phyloP scores from a whole-genome alignment of 805 yeast genomes.

The Priceomyces fermenticarens region DNA sequence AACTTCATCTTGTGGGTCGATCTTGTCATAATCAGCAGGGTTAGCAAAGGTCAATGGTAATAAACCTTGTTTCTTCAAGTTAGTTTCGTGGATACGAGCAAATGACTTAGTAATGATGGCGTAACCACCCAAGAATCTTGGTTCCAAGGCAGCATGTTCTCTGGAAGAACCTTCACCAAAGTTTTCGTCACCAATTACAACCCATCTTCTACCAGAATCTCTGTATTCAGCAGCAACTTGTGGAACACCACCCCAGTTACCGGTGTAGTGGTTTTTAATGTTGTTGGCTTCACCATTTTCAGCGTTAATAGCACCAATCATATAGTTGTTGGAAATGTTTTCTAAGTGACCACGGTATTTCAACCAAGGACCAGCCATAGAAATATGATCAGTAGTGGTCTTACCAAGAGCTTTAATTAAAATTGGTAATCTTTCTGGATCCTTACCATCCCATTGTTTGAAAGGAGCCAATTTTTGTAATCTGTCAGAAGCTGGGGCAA shows the following conservation, averaged over 20 bases:
- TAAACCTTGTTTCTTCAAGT: conserved; percentile 99
- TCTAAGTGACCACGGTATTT: conserved; percentile 99
- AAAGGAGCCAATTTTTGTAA: conserved; percentile 92
- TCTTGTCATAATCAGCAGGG: conserved; percentile 89
- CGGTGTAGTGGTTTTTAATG: conserved; percentile 86
- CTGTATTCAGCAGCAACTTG: conserved; percentile 95
- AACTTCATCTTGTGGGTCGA: conserved; percentile 84
- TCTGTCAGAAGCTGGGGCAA: conserved; percentile 92
- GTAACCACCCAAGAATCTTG: conserved; percentile 97
- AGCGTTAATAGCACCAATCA: conserved; percentile 98
- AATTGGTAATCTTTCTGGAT: conserved; percentile 83
- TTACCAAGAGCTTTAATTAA: conserved; percentile 95
- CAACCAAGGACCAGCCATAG: conserved; percentile 99
- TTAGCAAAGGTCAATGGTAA: conserved; percentile 93
- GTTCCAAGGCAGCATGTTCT: conserved; percentile 99
- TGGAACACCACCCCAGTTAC: conserved; percentile 93
- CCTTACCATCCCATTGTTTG: conserved; percentile 96
- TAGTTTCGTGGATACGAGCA: conserved; percentile 99
- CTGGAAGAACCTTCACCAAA: conserved; percentile 99
- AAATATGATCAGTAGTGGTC: conserved; percentile 98
- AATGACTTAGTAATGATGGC: conserved; percentile 97
- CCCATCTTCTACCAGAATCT: conserved; percentile 91
- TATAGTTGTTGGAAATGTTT: conserved; percentile 97
- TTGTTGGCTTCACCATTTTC: conserved; percentile 93
- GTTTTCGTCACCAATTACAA: conserved; percentile 97